A percentile compares a stretch with the other conserved stretches of the same genome.
Conservation (phyloP, 2,329 filamentous ascomycete species). For the Epichloe brachyelytri region DNA sequence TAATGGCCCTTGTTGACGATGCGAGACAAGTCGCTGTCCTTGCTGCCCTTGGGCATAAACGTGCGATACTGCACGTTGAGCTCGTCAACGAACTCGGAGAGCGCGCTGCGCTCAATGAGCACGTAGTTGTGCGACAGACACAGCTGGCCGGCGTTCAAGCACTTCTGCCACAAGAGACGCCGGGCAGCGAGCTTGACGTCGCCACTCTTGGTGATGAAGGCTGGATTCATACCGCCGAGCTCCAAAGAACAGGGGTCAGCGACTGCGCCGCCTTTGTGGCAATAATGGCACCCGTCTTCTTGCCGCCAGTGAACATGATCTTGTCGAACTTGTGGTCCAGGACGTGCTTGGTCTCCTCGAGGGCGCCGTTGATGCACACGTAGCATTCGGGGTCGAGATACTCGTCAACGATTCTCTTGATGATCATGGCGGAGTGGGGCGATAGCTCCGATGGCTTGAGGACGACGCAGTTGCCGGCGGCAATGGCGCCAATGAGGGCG, state of each 20-base stretch:
- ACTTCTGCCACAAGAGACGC: conserved; percentile 81
- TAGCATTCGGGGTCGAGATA: conserved; percentile 69
- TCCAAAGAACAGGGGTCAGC: conserved; percentile 83
- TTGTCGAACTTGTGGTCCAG: conserved; percentile 92
- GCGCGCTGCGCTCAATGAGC: conserved; percentile 62
- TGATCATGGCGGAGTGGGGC: conserved; percentile 60
- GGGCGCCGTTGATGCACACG: conserved; percentile 63
- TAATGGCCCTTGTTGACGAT: conserved; percentile 76
- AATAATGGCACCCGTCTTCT: conserved; percentile 70
- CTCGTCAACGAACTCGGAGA: conserved; percentile 59
- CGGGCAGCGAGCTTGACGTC: conserved; percentile 70
- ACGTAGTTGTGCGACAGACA: conserved; percentile 92
- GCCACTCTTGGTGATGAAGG: conserved; percentile 76
- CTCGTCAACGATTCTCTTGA: conserved; percentile 65
- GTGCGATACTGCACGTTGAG: conserved; percentile 58
- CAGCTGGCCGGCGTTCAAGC: conserved; percentile 75
- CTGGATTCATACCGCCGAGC: conserved; percentile 83
- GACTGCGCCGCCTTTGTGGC: conserved; percentile 80
- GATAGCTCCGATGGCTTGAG: conserved; percentile 84
- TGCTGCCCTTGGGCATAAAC: conserved; percentile 75
- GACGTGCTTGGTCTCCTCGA: conserved; percentile 69
- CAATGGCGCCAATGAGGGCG: conserved; percentile 81
- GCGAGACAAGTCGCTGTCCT: conserved; percentile 65
- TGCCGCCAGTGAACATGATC: conserved; percentile 89
- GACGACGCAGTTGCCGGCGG: conserved; percentile 78